Evolutionary conservation across 805 yeast species (phyloP), one percentile per base, ranked within the genome.

Genomic region (Starmerella stellata): DNA sequence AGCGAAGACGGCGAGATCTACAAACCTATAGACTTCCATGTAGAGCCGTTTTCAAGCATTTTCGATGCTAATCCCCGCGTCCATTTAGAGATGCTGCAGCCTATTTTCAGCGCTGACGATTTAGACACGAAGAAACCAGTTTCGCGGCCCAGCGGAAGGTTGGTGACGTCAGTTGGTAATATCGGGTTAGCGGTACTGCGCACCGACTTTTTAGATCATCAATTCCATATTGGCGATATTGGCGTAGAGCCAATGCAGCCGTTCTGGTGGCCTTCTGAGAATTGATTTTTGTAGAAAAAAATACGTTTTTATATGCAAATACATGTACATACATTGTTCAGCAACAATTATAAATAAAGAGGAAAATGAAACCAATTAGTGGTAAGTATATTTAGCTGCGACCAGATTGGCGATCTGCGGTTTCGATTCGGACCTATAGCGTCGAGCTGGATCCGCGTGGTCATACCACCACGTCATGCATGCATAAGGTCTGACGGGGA

Each of bases 181-280:
- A 52, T 68, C 19, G 94, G 93, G 0, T 64, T 82, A 11, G 76
- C 80, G 4, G 56, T 75, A 34, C 63, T 79, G 13, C 65, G 66
- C 45, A 60, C 57, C 41, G 75, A 62, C 36, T 39, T 36, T 4
- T 19, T 41, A 4, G 52, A 50, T 16, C 54, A 48, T 38, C 38
- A 38, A n/a, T 48, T 51, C 38, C n/a, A 28, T 5, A 23, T 48
- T 1, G 32, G 36, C 19, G 44, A 37, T 3, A 49, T 73, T 5
- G 66, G 66, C 1, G 57, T 75, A 19, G 64, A 65, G 47, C 78
- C 74, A 0, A 63, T 60, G 42, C 58, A 61, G 4, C 90, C 92
- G 0, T 74, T 67, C 36, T 78, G 87, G 85, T 78, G 87, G 83
- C 83, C 83, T 0, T 61, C 56, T n/a, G 29, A 20, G 5, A 8